These are phyloP conservation scores for Hibiscus trionum DNA, from an alignment of 345 rosid genomes.

Conservation along the genomic window DNA sequence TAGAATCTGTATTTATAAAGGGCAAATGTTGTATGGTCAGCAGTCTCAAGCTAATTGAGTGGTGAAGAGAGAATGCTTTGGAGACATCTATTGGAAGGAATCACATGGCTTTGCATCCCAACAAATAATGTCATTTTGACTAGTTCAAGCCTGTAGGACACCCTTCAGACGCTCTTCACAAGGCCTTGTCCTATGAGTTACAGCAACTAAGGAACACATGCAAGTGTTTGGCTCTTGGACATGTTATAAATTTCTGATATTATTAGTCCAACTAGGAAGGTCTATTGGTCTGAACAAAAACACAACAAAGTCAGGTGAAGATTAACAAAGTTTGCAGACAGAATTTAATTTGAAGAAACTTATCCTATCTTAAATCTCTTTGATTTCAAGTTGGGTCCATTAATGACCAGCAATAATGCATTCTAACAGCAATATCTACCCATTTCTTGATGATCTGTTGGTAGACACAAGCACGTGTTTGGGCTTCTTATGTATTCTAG, in stretches of 20 bases:
- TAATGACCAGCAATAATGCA: not conserved
- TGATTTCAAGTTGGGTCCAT: not conserved
- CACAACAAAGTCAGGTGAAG: no score
- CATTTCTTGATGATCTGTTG: conserved; percentile 10
- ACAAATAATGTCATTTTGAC: not conserved
- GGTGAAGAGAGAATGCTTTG: not conserved
- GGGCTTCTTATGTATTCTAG: conserved; percentile 5
- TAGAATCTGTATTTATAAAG: not conserved
- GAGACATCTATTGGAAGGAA: not conserved
- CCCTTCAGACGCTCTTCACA: no score
- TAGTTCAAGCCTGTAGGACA: no score
- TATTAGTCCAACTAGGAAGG: no score
- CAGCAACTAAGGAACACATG: no score
- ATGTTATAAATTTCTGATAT: not conserved
- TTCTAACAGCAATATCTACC: not conserved
- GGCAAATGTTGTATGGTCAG: not conserved
- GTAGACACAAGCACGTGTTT: conserved; percentile 28
- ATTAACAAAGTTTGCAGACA: no score
- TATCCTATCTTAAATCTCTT: no score
- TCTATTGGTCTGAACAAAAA: no score
- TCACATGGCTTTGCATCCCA: not conserved
- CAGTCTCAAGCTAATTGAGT: not conserved
- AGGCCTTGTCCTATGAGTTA: not conserved
- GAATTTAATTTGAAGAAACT: no score
- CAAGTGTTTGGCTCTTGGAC: not conserved